Evolutionary conservation across 2,329 filamentous ascomycete genomes (phyloP), one percentile per base, ranked within the genome.

Genomic region (Penicillium sp.): DNA sequence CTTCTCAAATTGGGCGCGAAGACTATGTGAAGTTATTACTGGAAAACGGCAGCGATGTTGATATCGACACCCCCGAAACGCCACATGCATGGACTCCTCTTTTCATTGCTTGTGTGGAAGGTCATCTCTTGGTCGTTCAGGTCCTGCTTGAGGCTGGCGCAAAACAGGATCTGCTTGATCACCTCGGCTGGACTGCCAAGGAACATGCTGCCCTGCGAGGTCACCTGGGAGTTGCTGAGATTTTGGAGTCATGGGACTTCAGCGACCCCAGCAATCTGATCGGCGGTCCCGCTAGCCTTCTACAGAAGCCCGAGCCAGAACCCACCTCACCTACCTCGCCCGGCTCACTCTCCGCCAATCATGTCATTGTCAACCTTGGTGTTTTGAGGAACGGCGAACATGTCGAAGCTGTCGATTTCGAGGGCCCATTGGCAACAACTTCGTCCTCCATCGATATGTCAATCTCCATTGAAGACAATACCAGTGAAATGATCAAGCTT

Each of bases 191-290:
- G 72, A 70, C 65, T 11, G 67, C 73, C 4, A 65, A 66, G 55
- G 72, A 75, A 39, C 63, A 71, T 48, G 71, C 72, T 3, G 67
- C 65, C 2, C 71, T 70, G 48, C 67, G 67, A 47, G 73, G 73
- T 7, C 68, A 73, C 50, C 57, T 72, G 2, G 50, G 51, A 10
- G 54, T 72, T 5, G 68, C 67, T 27, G 59, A 56, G 13, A 29
- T 55, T 21, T 46, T 68, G 21, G 48, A 53, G 32, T 18, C 54
- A 36, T 47, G 43, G 42, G 49, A 47, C 13, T 48, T 13, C 4
- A n/a, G 34, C 6, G 49, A 47, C 13, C 49, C n/a, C 4, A n/a
- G 34, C 8, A 22, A 49, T 22, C 5, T 40, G 5, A 18, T 27
- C 27, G 47, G 47, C 4, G 43, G 48, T 2, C 46, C 54, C 21